Evolutionary conservation across 2,329 filamentous ascomycete genomes (phyloP).

Genomic region (Diaporthe sp.): DNA sequence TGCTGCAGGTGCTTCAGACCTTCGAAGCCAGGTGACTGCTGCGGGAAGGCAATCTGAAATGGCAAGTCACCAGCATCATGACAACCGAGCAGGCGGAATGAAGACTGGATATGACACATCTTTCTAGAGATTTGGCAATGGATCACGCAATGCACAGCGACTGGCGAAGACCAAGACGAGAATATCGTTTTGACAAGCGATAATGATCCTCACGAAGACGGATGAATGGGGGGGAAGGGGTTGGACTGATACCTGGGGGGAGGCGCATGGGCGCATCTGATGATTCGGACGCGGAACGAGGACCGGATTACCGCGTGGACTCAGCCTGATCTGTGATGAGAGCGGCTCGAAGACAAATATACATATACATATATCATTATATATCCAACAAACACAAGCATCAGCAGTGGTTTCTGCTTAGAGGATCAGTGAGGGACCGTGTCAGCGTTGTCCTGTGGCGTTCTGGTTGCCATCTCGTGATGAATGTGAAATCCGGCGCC

Average conservation of each 20-base stretch:
- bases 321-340: slow-evolving; percentile 9
- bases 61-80: neutral
- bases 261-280: neutral
- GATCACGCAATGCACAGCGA: neutral
- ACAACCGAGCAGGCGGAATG: neutral
- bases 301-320: neutral
- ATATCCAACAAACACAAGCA: slow-evolving; percentile 1
- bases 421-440: neutral
- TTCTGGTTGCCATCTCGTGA: neutral
- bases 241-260: slow-evolving; percentile 11
- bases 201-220: neutral
- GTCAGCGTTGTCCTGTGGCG: neutral
- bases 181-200: neutral
- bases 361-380: neutral
- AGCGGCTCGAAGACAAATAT: slow-evolving; percentile 12
- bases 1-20: neutral
- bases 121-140: neutral
- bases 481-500: neutral
- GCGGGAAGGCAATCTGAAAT: neutral
- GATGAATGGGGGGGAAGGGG: neutral
- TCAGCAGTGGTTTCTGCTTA: neutral
- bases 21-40: neutral
- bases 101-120: neutral
- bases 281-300: neutral
- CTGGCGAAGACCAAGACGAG: neutral